Conservation (phyloP, 169 alveolate species). For the Blepharisma undulans region DNA sequence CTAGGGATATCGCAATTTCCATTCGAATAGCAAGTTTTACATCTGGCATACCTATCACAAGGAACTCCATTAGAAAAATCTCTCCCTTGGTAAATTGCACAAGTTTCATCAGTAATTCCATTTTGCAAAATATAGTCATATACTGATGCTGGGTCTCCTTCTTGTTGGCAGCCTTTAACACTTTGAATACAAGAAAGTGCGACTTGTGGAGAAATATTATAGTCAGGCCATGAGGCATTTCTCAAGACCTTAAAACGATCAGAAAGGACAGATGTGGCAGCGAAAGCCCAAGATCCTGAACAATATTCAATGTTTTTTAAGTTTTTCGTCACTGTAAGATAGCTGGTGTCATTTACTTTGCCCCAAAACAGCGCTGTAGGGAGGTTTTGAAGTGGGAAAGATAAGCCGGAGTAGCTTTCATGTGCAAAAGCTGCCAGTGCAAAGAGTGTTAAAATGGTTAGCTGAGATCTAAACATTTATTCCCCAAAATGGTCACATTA, state of each 20-base stretch:
- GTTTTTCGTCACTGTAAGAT: slow-evolving; percentile 60
- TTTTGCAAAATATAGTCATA: slow-evolving; percentile 55
- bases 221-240: slow-evolving; percentile 75
- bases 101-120: slow-evolving; percentile 77
- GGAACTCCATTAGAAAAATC: slow-evolving; percentile 63
- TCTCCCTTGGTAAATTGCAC: slow-evolving; percentile 69
- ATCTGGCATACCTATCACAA: slow-evolving; percentile 50
- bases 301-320: slow-evolving; percentile 74
- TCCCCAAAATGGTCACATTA: no score
- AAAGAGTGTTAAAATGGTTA: no score
- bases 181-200: slow-evolving; percentile 58
- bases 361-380: slow-evolving; percentile 65
- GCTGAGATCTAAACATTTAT: no score
- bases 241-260: slow-evolving; percentile 71
- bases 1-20: slow-evolving; percentile 56
- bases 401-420: no score
- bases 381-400: no score
- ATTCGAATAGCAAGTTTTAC: slow-evolving; percentile 61
- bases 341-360: slow-evolving; percentile 63
- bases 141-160: slow-evolving; percentile 58
- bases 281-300: slow-evolving; percentile 82
- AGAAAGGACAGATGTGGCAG: slow-evolving; percentile 62
- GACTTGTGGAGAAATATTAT: slow-evolving; percentile 61
- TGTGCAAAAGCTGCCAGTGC: no score
- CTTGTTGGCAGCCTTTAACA: slow-evolving; percentile 70